Conservation (phyloP, 495 filamentous ascomycete genomes). For the Xylaria intraflava region DNA sequence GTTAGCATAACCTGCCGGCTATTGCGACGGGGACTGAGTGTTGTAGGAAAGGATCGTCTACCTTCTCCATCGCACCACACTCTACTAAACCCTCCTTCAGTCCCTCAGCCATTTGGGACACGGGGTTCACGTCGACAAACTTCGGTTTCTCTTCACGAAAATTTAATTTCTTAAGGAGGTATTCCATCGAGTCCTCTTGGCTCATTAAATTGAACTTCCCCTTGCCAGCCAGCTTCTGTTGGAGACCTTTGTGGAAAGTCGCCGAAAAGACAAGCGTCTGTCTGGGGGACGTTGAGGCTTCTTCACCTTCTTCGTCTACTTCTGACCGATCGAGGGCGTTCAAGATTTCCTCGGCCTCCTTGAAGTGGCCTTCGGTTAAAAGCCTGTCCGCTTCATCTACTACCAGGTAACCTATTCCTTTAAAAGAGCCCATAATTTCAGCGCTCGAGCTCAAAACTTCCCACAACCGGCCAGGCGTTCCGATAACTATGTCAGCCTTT, state of each 20-base stretch:
- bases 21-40: not conserved
- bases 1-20: not conserved
- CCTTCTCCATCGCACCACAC: constrained; percentile 89
- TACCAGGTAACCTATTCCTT: constrained; percentile 70
- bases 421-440: constrained; percentile 54
- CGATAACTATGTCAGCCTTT: constrained; percentile 79
- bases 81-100: constrained; percentile 88
- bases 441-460: constrained; percentile 69
- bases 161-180: constrained; percentile 81
- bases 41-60: constrained; percentile 20
- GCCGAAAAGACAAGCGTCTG: constrained; percentile 97
- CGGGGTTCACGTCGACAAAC: constrained; percentile 86
- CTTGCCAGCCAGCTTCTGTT: constrained; percentile 83
- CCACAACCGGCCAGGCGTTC: constrained; percentile 90
- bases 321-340: constrained; percentile 58
- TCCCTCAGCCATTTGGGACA: constrained; percentile 74
- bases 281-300: constrained; percentile 34
- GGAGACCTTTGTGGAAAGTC: constrained; percentile 83
- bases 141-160: constrained; percentile 78
- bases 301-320: constrained; percentile 32
- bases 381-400: constrained; percentile 93
- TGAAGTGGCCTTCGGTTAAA: constrained; percentile 88
- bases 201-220: constrained; percentile 58
- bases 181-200: constrained; percentile 80
- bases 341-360: constrained; percentile 84